phyloP scores from a whole-genome alignment of 768 basidiomycete species.

The Tubosaeta brunneosetosa region DNA sequence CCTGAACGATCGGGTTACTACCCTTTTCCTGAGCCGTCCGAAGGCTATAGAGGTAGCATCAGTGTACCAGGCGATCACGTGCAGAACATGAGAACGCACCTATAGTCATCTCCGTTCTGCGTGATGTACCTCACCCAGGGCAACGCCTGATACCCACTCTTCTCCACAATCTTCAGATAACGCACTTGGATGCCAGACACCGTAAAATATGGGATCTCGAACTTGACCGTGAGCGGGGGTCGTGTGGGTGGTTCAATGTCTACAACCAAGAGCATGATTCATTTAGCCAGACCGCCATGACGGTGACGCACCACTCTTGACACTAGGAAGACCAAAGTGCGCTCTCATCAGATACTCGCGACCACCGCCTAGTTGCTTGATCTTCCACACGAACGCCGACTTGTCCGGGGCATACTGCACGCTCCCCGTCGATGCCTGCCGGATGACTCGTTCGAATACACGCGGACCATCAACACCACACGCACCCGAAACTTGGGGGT shows the following conservation, averaged over 20 bases:
- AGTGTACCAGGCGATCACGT: too few species aligned
- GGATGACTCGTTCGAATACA: not conserved
- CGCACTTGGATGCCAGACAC: conserved; percentile 97
- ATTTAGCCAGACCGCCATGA: not conserved
- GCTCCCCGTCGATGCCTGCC: conserved; percentile 86
- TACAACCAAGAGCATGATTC: conserved; percentile 30
- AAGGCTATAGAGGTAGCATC: conserved; percentile 39
- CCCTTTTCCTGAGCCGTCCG: conserved; percentile 75
- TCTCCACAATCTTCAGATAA: conserved; percentile 97
- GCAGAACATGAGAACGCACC: conserved; percentile 39
- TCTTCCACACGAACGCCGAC: conserved; percentile 98
- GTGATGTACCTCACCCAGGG: conserved; percentile 97
- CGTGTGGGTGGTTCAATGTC: conserved; percentile 71
- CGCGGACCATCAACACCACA: not conserved
- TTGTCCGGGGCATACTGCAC: conserved; percentile 98
- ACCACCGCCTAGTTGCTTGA: conserved; percentile 94
- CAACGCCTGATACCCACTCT: conserved; percentile 93
- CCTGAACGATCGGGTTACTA: conserved; percentile 52
- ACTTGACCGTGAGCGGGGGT: conserved; percentile 94
- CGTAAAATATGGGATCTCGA: conserved; percentile 98
- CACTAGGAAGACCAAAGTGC: conserved; percentile 94
- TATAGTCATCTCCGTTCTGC: conserved; percentile 89
- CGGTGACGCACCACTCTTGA: conserved; percentile 68
- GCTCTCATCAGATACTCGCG: conserved; percentile 98
- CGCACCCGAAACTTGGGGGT: conserved; percentile 91